These are phyloP conservation scores for Xylariaceae sp. DNA, from an alignment of 2,329 filamentous ascomycete species.

Conservation along the genomic window DNA sequence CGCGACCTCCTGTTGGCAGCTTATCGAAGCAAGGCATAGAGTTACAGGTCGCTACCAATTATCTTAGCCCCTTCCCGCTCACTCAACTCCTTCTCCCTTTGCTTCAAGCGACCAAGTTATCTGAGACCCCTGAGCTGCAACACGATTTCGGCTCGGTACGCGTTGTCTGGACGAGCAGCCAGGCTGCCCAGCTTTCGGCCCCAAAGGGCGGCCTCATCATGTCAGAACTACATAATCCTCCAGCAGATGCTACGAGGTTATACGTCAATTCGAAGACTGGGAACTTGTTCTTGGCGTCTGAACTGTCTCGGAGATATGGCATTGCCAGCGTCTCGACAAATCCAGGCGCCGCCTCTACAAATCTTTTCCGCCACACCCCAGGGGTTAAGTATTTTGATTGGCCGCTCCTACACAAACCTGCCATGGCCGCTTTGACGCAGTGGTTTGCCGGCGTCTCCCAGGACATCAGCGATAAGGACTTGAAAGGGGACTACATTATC, in stretches of 20 bases:
- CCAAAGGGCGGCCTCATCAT: slow-evolving; percentile 26
- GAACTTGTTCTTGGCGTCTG: slow-evolving; percentile 28
- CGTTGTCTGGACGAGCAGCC: slow-evolving; percentile 28
- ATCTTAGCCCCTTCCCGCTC: slow-evolving; percentile 44
- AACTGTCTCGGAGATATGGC: slow-evolving; percentile 23
- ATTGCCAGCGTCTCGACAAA: slow-evolving; percentile 29
- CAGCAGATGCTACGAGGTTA: slow-evolving; percentile 18
- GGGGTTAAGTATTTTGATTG: slow-evolving; percentile 24
- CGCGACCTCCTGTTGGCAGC: slow-evolving; percentile 25
- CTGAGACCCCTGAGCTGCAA: background rate
- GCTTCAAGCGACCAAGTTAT: slow-evolving; percentile 35
- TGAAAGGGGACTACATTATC: slow-evolving; percentile 21
- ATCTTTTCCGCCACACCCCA: slow-evolving; percentile 31
- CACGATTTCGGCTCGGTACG: slow-evolving; percentile 14
- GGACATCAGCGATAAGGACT: slow-evolving; percentile 11
- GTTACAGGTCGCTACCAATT: slow-evolving; percentile 44
- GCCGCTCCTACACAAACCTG: slow-evolving; percentile 26
- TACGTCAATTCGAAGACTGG: slow-evolving; percentile 32
- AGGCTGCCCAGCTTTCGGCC: slow-evolving; percentile 28
- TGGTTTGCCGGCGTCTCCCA: slow-evolving; percentile 19
- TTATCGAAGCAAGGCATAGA: slow-evolving; percentile 45
- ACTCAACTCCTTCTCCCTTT: slow-evolving; percentile 43
- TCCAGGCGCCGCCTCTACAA: slow-evolving; percentile 26
- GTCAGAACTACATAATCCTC: slow-evolving; percentile 25
- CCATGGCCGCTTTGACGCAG: slow-evolving; percentile 19